Evolutionary conservation across 768 basidiomycete genomes (phyloP), one percentile per base, ranked within the genome.

Genomic region (Myochromella boudieri): DNA sequence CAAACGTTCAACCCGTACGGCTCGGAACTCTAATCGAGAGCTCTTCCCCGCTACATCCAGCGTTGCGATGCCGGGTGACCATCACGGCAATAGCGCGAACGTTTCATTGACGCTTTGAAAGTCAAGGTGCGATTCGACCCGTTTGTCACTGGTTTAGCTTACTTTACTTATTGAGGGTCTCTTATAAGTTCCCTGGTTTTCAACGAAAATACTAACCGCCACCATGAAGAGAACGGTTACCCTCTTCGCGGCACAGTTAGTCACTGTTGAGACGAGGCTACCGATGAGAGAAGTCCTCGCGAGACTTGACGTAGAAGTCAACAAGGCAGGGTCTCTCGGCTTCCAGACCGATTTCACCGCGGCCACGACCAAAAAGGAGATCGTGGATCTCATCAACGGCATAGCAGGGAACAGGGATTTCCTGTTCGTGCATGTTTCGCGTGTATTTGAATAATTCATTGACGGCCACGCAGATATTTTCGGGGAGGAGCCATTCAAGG

Each of bases 231-330:
- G 66, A 49, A 57, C 66, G 7, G 48, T 69, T 27, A 64, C 65
- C 29, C 59, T 66, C 1, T 65, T 74, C 44, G 62, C 63, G 3
- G 66, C 68, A 24, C 68, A 75, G 45, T 61, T 74, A 6, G 65
- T 80, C 49, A 70, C 69, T 3, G 69, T 69, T 43, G 68, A 72
- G 10, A 76, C 76, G 1, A 55, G 64, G 4, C 55, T 75, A 0
- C 59, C 72, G 0, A 65, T 69, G 43, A 41, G 59, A 2, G 68
- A 75, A 36, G 74, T 80, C n/a, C 58, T 69, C 20, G 55, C 68
- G 6, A 71, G 76, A 14, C 65, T 81, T 5, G 73, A 79, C 43
- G 42, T 44, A 6, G 69, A 70, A 33, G 51, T 75, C 25, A 75
- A 70, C 54, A 75, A 72, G 53, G 54, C 59, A n/a, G 60, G 57